Base-by-base conservation (phyloP, 2,329 filamentous ascomycete species). In the Paecilomyces formosus region DNA sequence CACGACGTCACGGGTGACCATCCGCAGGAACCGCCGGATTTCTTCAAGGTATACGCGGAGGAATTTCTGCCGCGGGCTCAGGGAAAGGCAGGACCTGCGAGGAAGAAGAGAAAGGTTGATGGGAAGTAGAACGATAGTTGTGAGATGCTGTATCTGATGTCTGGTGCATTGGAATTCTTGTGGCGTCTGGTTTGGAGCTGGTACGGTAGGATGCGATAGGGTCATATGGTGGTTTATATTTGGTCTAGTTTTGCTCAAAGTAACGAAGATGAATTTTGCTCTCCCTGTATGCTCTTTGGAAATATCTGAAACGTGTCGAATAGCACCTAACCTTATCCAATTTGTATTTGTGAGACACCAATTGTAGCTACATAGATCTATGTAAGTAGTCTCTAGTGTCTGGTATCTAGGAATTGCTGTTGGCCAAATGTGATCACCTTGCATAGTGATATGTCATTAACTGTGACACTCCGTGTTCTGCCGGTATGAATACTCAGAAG, bases 1-100 rank as follows among this genome's bases (percentile, higher is more conserved):
- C 75, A 79, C 57, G 74, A 81, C 57, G 74, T 82, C 30, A 82
- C 79, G 1, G 78, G 76, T 3, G 61, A 66, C 33, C 73, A 78
- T 60, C 77, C 80, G 0, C 79, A 77, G 15, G 73, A 81, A 68
- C 78, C 76, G 0, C 68, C 69, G 3, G 77, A 79, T 11, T 82
- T 82, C 65, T 82, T 82, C 70, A 75, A 77, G 56, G 67, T 73
- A 28, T 81, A 81, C 63, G 66, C 70, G 3, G 65, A 67, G 11
- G 72, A 76, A 55, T 72, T 79, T n/a, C 71, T 61, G 53, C 61
- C 58, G 18, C 18, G 50, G 50, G 22, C 50, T 45, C 15, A 45
- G 18, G 39, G 2, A 61, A 61, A 55, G 55, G 54, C 52, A 21
- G n/a, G n/a, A n/a, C n/a, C 39, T 15, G 39, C 61, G 21, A 12